Conservation (phyloP, 352 stramenopile genomes). For the Plasmopara halstedii region DNA sequence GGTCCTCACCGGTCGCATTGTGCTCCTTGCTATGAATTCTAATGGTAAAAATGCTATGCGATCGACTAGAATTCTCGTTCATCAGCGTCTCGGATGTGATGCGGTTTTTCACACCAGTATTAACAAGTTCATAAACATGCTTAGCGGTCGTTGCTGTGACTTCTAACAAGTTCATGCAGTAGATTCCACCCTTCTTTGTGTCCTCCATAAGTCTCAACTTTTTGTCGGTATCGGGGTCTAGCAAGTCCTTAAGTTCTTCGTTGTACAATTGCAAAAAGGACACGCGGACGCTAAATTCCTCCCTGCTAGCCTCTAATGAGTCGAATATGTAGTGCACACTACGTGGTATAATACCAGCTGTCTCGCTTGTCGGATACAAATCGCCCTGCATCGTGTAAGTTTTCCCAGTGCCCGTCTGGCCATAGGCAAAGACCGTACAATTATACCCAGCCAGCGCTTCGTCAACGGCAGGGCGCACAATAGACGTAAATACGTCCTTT, state of each 20-base stretch:
- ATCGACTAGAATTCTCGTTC: constrained; percentile 95
- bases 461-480: constrained; percentile 91
- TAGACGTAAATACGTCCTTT: constrained; percentile 93
- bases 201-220: constrained; percentile 87
- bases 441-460: constrained; percentile 95
- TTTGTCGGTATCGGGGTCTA: constrained; percentile 74
- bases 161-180: constrained; percentile 87
- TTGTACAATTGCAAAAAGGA: constrained; percentile 99
- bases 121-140: constrained; percentile 85
- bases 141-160: constrained; percentile 71
- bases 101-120: constrained; percentile 87
- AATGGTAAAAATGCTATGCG: constrained; percentile 98
- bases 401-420: constrained; percentile 96
- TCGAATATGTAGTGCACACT: constrained; percentile 94
- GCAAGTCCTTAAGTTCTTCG: constrained; percentile 93
- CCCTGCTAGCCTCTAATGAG: constrained; percentile 78
- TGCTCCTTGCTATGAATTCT: constrained; percentile 94
- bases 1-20: constrained; percentile 80
- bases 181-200: constrained; percentile 76
- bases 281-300: constrained; percentile 91
- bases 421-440: constrained; percentile 96
- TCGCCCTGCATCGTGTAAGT: constrained; percentile 98
- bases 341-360: constrained; percentile 92
- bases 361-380: constrained; percentile 77
- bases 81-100: constrained; percentile 90